These are phyloP conservation scores for Suillus cothurnatus DNA, from an alignment of 768 basidiomycete genomes.

Conservation along the genomic window DNA sequence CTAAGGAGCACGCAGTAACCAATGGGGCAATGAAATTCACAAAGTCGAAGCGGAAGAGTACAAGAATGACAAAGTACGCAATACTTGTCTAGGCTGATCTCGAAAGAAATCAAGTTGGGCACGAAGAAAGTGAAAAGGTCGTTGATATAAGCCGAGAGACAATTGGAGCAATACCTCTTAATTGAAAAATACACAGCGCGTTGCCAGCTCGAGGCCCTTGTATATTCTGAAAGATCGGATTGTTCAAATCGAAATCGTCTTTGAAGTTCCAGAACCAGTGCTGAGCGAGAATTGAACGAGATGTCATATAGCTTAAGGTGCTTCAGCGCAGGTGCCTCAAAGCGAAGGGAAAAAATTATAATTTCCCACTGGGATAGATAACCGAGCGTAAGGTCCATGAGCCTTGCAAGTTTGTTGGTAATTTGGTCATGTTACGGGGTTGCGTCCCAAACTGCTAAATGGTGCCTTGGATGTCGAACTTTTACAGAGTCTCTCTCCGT, in stretches of 20 bases:
- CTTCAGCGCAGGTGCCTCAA: constrained; percentile 10
- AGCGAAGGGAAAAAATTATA: not conserved
- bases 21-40: not conserved
- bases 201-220: not conserved
- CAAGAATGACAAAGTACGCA: constrained; percentile 16
- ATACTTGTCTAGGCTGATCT: constrained; percentile 10
- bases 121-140: constrained; percentile 1
- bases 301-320: constrained; percentile 10
- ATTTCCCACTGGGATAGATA: constrained; percentile 11
- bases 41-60: constrained; percentile 7
- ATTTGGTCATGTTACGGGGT: not conserved
- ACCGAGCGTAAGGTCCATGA: constrained; percentile 8
- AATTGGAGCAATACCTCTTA: constrained; percentile 8
- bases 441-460: not conserved
- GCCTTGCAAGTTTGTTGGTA: constrained; percentile 5
- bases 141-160: too few species aligned
- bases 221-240: not conserved
- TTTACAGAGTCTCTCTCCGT: constrained; percentile 8
- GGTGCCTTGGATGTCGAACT: constrained; percentile 9
- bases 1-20: not conserved
- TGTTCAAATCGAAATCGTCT: not conserved
- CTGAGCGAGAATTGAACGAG: not conserved
- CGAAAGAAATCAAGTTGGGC: not conserved
- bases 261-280: not conserved
- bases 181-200: constrained; percentile 9